Conservation (phyloP, 768 basidiomycete species). For the Pulveroboletus frians region DNA sequence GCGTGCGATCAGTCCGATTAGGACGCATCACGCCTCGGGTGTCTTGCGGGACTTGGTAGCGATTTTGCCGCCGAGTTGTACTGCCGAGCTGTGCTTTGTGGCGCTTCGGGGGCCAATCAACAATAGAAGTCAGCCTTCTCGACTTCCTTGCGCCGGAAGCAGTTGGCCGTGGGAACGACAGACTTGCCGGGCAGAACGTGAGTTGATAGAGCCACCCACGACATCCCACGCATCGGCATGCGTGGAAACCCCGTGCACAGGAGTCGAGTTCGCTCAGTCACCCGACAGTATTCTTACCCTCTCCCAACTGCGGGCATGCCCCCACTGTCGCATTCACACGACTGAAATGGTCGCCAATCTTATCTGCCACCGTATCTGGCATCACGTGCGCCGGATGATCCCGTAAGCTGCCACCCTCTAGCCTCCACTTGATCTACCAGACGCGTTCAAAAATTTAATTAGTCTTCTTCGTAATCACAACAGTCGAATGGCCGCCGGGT, state of each 20-base stretch:
- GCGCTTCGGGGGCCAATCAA: conserved; percentile 14
- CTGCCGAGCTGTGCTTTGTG: conserved; percentile 22
- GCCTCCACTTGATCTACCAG: no score
- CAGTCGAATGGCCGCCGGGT: no score
- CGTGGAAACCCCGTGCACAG: conserved; percentile 3
- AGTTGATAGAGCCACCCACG: conserved; percentile 5
- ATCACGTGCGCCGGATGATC: no score
- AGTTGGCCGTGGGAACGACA: conserved; percentile 10
- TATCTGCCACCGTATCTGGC: no score
- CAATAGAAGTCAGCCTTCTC: conserved; percentile 19
- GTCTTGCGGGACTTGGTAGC: background rate
- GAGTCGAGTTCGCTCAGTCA: conserved; percentile 3
- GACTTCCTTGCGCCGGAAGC: conserved; percentile 18
- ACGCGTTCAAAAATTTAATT: no score
- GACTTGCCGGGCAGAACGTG: conserved; percentile 4
- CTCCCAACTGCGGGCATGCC: no score
- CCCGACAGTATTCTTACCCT: background rate
- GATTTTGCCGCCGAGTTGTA: background rate
- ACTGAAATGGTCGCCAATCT: no score
- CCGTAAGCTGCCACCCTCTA: no score
- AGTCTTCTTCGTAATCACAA: no score
- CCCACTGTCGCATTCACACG: no score
- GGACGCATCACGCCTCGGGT: background rate
- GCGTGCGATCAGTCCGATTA: background rate
- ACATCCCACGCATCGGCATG: conserved; percentile 1